Evolutionary conservation across 106 monocot species (phyloP).

Genomic region (Iris macrosiphon): DNA sequence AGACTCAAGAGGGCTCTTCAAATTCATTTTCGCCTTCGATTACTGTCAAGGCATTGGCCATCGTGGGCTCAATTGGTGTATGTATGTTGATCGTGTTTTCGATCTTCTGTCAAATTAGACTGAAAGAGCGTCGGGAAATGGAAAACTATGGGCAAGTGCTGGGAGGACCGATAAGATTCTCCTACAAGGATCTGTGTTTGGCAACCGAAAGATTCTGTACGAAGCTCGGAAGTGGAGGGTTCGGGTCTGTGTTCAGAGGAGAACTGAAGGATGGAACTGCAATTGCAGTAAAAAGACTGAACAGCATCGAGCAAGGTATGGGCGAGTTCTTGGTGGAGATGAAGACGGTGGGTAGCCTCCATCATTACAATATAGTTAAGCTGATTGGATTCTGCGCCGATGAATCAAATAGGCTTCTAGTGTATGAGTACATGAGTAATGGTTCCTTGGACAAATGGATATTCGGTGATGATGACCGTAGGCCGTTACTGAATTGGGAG

Average conservation of each 20-base stretch:
- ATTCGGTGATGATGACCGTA: slow-evolving; percentile 5
- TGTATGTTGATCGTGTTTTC: slow-evolving; percentile 2
- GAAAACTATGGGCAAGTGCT: slow-evolving; percentile 6
- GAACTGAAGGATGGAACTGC: slow-evolving; percentile 17
- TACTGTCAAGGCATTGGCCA: neutral
- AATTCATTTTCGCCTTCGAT: neutral
- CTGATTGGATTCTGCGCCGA: slow-evolving; percentile 26
- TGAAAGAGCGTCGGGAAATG: slow-evolving; percentile 1
- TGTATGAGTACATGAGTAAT: slow-evolving; percentile 30
- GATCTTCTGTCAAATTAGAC: slow-evolving; percentile 5
- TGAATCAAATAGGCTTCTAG: slow-evolving; percentile 19
- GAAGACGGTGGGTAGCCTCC: slow-evolving; percentile 17
- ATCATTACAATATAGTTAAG: slow-evolving; percentile 21
- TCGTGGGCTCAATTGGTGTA: neutral
- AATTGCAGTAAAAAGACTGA: slow-evolving; percentile 46
- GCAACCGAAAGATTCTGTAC: slow-evolving; percentile 38
- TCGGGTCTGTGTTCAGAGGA: slow-evolving; percentile 62
- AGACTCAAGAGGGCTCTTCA: neutral
- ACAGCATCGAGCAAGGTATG: slow-evolving; percentile 26
- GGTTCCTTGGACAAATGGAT: slow-evolving; percentile 35
- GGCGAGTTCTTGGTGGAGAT: slow-evolving; percentile 26
- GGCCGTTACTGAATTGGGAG: slow-evolving; percentile 22
- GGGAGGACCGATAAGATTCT: slow-evolving; percentile 32
- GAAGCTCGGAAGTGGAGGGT: slow-evolving; percentile 57
- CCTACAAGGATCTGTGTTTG: slow-evolving; percentile 25